Base-by-base conservation (phyloP, 768 basidiomycete genomes). In the Udeniomyces megalosporus region DNA sequence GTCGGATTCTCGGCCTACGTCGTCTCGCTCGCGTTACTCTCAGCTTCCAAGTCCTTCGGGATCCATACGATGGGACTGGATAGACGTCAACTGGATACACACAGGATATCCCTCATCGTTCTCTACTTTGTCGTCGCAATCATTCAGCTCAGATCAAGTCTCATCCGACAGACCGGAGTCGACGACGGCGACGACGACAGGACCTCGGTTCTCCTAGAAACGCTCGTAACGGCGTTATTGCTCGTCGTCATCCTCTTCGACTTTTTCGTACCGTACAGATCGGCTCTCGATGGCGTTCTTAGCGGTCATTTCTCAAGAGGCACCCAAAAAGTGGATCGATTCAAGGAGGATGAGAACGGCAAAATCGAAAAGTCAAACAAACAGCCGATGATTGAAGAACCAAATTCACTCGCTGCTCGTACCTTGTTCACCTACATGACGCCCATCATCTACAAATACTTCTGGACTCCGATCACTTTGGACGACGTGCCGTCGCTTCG, bases 391-490 rank as follows among this genome's bases (percentile, higher is more conserved):
- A 31, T 56, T 24, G 66, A 64, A 42, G 63, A 58, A 15, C 56
- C 64, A 20, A 35, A 50, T 0, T 70, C 70, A 14, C 60, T 71
- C 26, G 66, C 68, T 50, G 53, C 67, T 0, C 51, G 64, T 34
- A 66, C 67, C 0, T 68, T 68, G 0, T 71, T 68, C 57, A 62
- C 66, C 2, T 69, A 60, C 66, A 58, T 71, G 54, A 63, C 64
- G 5, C 3, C 52, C 2, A 61, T 65, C 20, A 55, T 66, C 47
- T 67, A 51, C 35, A 47, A 64, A 29, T 50, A 64, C 32, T 60
- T 61, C n/a, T 47, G 32, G 14, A 57, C 15, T n/a, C 62, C 66
- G 10, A 60, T 60, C 38, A 56, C 42, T 5, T 32, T 50, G 15
- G 20, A 17, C 20, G 67, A 64, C 24, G 58, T 70, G 0, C 69